Evolutionary conservation across 805 yeast species (phyloP).

Genomic region (Clavispora vitiphila): DNA sequence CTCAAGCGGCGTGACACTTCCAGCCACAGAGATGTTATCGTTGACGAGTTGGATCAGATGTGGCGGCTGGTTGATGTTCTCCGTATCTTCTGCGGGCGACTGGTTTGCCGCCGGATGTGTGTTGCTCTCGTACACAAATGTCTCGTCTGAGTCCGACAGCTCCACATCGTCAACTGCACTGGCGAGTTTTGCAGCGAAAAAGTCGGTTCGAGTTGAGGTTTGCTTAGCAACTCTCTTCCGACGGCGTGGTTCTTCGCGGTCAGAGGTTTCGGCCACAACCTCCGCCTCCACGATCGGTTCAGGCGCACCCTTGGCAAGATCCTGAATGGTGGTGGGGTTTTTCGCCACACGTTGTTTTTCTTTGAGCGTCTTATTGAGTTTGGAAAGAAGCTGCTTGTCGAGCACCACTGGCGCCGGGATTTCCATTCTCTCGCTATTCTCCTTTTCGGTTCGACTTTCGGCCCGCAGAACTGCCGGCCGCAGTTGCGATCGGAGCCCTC

Average conservation of each 20-base stretch:
- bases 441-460: too few species aligned
- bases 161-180: conserved; percentile 90
- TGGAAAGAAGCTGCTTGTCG: conserved; percentile 30
- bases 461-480: too few species aligned
- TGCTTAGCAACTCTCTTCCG: conserved; percentile 36
- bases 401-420: conserved; percentile 14
- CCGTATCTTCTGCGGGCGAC: not conserved
- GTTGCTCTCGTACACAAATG: conserved; percentile 82
- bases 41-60: conserved; percentile 8
- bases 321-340: conserved; percentile 30
- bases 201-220: conserved; percentile 76
- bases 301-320: conserved; percentile 34
- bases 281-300: not conserved
- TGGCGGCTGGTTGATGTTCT: conserved; percentile 11
- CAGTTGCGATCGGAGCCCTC: too few species aligned
- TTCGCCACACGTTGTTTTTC: conserved; percentile 40
- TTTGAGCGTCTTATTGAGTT: conserved; percentile 38
- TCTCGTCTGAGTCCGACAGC: conserved; percentile 86
- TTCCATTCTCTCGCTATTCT: too few species aligned
- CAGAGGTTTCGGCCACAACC: not conserved
- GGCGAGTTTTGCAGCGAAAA: conserved; percentile 92
- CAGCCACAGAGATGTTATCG: conserved; percentile 12
- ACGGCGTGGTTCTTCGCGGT: conserved; percentile 14
- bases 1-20: conserved; percentile 10
- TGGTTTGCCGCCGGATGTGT: conserved; percentile 2